Base-by-base conservation (phyloP, 2,329 filamentous ascomycete genomes). In the Trichophyton verrucosum region DNA sequence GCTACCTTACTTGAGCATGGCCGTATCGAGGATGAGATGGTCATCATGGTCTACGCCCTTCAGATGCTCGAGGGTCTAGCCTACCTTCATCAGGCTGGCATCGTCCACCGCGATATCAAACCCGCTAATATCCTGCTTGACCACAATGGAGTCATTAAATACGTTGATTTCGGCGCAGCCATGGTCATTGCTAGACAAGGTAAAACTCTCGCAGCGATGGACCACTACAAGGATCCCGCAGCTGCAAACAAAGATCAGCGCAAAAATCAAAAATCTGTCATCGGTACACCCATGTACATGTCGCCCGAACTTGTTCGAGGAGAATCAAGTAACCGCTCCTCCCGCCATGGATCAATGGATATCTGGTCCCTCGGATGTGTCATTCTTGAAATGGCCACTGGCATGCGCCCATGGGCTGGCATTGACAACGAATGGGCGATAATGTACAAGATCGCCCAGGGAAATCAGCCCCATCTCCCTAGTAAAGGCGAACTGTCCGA, bases 221-320 rank as follows among this genome's bases (percentile, higher is more conserved):
- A 86, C 59, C 78, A 80, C 24, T 80, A 82, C 42, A 74, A 71
- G 64, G 71, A 73, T 1, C 62, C 66, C 20, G 42, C 40, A 22
- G 57, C 59, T 24, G 61, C 53, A 13, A 57, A 67, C 8, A 70
- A 70, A 49, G 55, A 57, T 11, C 68, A 72, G 38, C 70, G 72
- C 60, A 75, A 75, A 59, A 82, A 86, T 57, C 91, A 95, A 74
- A 88, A 91, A 71, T 94, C 89, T 40, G 96, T 97, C 86, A 96
- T 91, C 20, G 94, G 94, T 67, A 99, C 94, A 9, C 94, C 94
- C 2, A 99, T 99, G 94, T 99, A 99, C 80, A 99, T 99, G 94
- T 97, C 94, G 5, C 94, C 94, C 3, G 94, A 99, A 78, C 90
- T 96, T 46, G 97, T 99, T 78, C 95, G 91, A 69, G 94, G 94